Evolutionary conservation across 441 rosid species (phyloP).

Genomic region (Iberis amara): DNA sequence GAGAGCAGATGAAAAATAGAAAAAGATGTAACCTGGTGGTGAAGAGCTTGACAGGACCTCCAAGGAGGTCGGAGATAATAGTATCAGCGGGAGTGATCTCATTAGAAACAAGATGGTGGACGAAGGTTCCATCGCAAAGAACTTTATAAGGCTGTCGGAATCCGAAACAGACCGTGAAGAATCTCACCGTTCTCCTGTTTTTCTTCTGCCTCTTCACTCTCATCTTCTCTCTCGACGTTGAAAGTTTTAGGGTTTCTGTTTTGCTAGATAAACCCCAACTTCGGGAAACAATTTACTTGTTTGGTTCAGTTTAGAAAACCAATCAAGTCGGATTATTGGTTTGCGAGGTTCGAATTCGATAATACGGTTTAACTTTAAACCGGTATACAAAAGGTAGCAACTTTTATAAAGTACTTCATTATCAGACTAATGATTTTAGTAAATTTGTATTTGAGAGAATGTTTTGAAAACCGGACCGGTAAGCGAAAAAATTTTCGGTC

Average conservation of each 20-base stretch:
- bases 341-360: no score
- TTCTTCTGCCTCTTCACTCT: constrained; percentile 76
- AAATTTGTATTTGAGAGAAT: no score
- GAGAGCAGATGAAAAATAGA: not conserved
- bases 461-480: no score
- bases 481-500: no score
- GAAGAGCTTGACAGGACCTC: constrained; percentile 78
- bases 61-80: constrained; percentile 54
- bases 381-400: no score
- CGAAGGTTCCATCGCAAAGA: constrained; percentile 75
- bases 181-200: constrained; percentile 61
- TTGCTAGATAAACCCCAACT: not conserved
- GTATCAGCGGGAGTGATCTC: constrained; percentile 59
- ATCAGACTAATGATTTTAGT: no score
- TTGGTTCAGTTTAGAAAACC: constrained; percentile 3
- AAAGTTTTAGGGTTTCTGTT: constrained; percentile 11
- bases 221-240: constrained; percentile 36
- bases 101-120: constrained; percentile 58
- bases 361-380: no score
- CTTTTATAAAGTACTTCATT: no score
- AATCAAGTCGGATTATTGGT: no score
- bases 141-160: constrained; percentile 76
- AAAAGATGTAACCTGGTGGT: constrained; percentile 43
- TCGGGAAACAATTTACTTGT: no score
- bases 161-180: constrained; percentile 66